Evolutionary conservation across 1,139 yeast species (phyloP).

Genomic region (Meyerozyma smithsonii): DNA sequence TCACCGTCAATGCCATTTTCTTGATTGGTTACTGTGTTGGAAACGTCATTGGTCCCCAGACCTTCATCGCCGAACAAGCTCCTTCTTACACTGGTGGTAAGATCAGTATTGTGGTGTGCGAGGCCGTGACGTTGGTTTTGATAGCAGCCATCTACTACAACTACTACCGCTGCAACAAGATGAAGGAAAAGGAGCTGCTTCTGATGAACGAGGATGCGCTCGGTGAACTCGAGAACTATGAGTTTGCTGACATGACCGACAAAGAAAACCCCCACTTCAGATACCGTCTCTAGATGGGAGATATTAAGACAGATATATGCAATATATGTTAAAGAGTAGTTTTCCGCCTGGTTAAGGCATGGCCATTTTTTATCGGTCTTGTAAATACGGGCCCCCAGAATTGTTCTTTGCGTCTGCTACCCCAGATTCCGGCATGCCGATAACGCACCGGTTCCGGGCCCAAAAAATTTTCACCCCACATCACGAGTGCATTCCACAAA

Average conservation of each 20-base stretch:
- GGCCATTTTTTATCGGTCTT: too few relatives aligned
- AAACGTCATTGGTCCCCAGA: constrained; percentile 68
- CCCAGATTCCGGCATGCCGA: not conserved
- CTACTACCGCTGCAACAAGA: constrained; percentile 35
- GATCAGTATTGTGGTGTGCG: constrained; percentile 40
- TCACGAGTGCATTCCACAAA: too few relatives aligned
- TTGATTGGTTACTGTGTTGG: constrained; percentile 66
- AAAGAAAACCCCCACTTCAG: constrained; percentile 61
- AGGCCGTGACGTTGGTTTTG: constrained; percentile 23
- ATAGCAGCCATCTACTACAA: constrained; percentile 24
- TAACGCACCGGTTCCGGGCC: constrained; percentile 1
- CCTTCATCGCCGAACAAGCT: constrained; percentile 49
- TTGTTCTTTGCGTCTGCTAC: not conserved
- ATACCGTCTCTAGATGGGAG: constrained; percentile 20
- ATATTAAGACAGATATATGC: too few relatives aligned
- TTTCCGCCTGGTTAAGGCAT: too few relatives aligned
- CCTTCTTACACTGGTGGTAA: constrained; percentile 50
- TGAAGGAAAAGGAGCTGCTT: constrained; percentile 25
- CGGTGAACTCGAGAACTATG: constrained; percentile 41
- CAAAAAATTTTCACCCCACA: constrained; percentile 2
- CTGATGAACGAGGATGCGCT: constrained; percentile 1
- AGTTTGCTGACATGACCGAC: constrained; percentile 61
- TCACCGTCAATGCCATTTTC: constrained; percentile 53
- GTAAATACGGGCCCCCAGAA: too few relatives aligned
- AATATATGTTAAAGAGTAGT: too few relatives aligned